Evolutionary conservation across 1,139 yeast species (phyloP).

Genomic region (Candida albicans): DNA sequence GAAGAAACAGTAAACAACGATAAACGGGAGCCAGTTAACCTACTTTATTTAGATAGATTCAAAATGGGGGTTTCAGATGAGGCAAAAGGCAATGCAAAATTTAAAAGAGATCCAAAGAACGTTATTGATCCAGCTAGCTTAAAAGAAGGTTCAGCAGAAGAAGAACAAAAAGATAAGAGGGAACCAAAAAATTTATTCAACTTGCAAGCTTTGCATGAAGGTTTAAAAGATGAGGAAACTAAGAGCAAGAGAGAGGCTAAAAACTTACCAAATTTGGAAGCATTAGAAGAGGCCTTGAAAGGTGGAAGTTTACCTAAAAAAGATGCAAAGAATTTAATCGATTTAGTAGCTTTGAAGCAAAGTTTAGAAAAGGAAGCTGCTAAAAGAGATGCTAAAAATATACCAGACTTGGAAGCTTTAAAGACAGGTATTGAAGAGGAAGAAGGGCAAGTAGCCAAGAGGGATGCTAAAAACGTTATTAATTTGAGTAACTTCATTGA

Average conservation of each 20-base stretch:
- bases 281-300: conserved; percentile 4
- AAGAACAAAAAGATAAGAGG: conserved; percentile 3
- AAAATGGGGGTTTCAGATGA: conserved; percentile 9
- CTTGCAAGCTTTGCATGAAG: not conserved
- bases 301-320: conserved; percentile 13
- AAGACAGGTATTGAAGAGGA: conserved; percentile 9
- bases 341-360: conserved; percentile 13
- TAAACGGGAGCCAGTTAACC: conserved; percentile 23
- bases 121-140: conserved; percentile 11
- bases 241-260: conserved; percentile 15
- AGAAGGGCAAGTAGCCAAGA: conserved; percentile 9
- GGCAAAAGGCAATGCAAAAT: not conserved
- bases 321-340: conserved; percentile 22
- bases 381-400: conserved; percentile 24
- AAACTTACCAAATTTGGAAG: conserved; percentile 18
- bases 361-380: conserved; percentile 5
- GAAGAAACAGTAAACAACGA: not conserved
- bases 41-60: conserved; percentile 14
- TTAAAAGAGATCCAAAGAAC: conserved; percentile 22
- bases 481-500: conserved; percentile 18
- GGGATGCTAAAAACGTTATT: conserved; percentile 24
- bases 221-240: not conserved
- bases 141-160: conserved; percentile 3
- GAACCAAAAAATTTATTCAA: conserved; percentile 3
- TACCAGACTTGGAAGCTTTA: conserved; percentile 18